Conservation (phyloP, 768 basidiomycete genomes). For the Leccinum broughii region DNA sequence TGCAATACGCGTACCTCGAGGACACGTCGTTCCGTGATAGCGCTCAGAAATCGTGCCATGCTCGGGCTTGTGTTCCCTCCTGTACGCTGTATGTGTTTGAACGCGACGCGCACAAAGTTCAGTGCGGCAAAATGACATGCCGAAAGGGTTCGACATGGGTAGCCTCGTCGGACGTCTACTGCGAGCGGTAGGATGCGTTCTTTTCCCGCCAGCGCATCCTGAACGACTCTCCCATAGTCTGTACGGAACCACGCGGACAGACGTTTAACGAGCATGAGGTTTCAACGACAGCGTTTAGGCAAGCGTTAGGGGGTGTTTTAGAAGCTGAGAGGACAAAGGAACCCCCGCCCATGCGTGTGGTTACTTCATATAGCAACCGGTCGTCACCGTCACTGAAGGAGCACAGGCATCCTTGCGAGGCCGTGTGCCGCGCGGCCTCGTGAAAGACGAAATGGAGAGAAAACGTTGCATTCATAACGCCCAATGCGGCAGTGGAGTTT, state of each 20-base stretch:
- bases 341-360: slow-evolving; percentile 2
- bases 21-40: slow-evolving; percentile 13
- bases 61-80: not conserved
- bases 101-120: slow-evolving; percentile 57
- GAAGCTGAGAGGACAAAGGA: not conserved
- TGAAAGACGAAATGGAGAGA: slow-evolving; percentile 7
- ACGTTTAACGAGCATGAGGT: slow-evolving; percentile 18
- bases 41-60: slow-evolving; percentile 14
- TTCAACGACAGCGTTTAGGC: not conserved
- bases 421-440: slow-evolving; percentile 8
- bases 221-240: slow-evolving; percentile 11
- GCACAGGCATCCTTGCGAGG: slow-evolving; percentile 3
- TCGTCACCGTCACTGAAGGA: slow-evolving; percentile 4
- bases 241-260: slow-evolving; percentile 13
- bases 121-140: slow-evolving; percentile 64
- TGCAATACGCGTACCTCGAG: slow-evolving; percentile 22
- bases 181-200: slow-evolving; percentile 45
- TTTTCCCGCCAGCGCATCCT: slow-evolving; percentile 32
- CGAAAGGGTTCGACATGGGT: slow-evolving; percentile 35
- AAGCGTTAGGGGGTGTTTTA: not conserved
- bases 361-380: slow-evolving; percentile 17
- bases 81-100: slow-evolving; percentile 25
- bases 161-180: slow-evolving; percentile 47
- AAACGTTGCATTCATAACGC: slow-evolving; percentile 22
- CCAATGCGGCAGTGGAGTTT: slow-evolving; percentile 7